Evolutionary conservation across 2,329 filamentous ascomycete species (phyloP), one percentile per base, ranked within the genome.

Genomic region (Colletotrichum sp.): DNA sequence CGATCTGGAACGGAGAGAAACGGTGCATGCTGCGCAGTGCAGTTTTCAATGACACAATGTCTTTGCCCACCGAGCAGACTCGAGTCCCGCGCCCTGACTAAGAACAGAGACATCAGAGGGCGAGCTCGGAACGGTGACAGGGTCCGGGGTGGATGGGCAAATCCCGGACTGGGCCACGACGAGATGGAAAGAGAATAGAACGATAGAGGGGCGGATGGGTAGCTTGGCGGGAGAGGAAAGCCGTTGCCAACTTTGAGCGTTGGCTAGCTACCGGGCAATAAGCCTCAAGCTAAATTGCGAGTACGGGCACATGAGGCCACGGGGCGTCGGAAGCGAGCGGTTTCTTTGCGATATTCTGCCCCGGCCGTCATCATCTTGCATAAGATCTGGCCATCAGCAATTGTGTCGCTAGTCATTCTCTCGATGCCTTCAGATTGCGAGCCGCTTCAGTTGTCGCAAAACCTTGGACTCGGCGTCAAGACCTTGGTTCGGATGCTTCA

Each of bases 131-230:
- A 56, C 16, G n/a, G 38, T 7, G 13, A 16, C 71, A 74, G 66
- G 71, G 71, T 56, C 69, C 52, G 43, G 69, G 69, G 55, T 56
- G 38, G n/a, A 26, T 55, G 18, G 55, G 24, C 73, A 72, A 63
- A 72, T 67, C 62, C 69, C 69, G 73, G 69, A 62, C 43, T n/a
- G 62, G 69, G 55, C 56, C 69, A 75, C 62, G 56, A 71, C 69
- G 62, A 72, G 38, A 72, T 67, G 69, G 69, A 72, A 58, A 58
- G 62, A 74, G 55, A 58, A 74, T 64, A 74, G 62, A 71, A 72
- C 68, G 62, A 71, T 71, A 30, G 72, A 71, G 67, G 71, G 71
- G 71, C 71, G 43, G 13, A 48, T 59, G 6, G 71, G 66, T 59
- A 70, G n/a, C 71, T 74, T 74, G 71, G 71, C 71, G 66, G 59